Conservation (phyloP, 164 flowering plant species). For the Chloranthus sessilifolius region DNA sequence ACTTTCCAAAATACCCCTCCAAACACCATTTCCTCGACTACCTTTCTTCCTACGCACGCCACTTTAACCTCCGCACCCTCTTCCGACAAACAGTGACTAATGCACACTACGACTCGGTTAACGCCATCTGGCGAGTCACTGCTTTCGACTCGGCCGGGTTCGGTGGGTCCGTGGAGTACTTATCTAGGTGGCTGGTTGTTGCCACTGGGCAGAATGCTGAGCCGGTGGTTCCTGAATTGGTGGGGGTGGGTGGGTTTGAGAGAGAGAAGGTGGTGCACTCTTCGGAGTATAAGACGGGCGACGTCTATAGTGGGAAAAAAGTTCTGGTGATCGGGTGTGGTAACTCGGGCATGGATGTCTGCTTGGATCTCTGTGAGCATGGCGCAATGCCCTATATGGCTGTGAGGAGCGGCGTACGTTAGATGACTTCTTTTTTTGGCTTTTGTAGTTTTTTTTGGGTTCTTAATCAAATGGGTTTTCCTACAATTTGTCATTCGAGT, state of each 20-base stretch:
- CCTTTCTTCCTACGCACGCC: constrained; percentile 48
- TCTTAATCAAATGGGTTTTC: too few relatives aligned
- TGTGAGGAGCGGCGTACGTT: constrained; percentile 63
- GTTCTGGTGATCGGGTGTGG: constrained; percentile 83
- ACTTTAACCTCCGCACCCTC: constrained; percentile 46
- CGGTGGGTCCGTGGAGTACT: constrained; percentile 45
- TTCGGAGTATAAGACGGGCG: constrained; percentile 61
- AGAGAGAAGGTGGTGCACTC: constrained; percentile 52
- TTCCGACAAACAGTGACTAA: constrained; percentile 55
- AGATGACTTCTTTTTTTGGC: not conserved
- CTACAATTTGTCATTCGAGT: too few relatives aligned
- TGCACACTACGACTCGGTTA: constrained; percentile 54
- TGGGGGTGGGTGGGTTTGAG: constrained; percentile 38
- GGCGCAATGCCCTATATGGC: constrained; percentile 68
- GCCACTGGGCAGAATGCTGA: constrained; percentile 87
- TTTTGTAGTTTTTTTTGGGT: not conserved
- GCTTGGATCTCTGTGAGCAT: constrained; percentile 71
- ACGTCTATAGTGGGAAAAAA: constrained; percentile 37
- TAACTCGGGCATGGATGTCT: constrained; percentile 86
- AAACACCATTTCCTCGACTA: constrained; percentile 64
- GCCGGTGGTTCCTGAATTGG: constrained; percentile 52
- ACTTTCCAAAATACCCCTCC: constrained; percentile 67
- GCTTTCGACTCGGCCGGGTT: constrained; percentile 20
- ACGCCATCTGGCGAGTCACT: constrained; percentile 56
- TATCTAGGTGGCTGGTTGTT: constrained; percentile 66